Base-by-base conservation (phyloP, 2,329 filamentous ascomycete species). In the Botrytis tulipae region DNA sequence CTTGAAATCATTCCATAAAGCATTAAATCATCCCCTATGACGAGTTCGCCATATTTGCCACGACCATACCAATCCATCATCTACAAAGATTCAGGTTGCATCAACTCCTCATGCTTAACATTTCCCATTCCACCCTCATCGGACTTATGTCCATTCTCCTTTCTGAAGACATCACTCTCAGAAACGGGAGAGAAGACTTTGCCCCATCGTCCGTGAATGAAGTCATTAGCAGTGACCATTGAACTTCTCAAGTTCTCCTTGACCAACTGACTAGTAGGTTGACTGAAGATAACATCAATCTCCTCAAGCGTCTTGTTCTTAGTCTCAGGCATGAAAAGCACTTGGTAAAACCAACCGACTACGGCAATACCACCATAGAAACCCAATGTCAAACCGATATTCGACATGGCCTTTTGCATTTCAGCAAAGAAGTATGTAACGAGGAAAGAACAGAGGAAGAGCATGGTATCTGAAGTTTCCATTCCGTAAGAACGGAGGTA, bases 331-430 rank as follows among this genome's bases (percentile, higher is more conserved):
- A 93, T 93, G 82, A 93, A 93, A 68, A 93, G 80, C 65, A 93
- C 84, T 82, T 93, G 91, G 81, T 93, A 93, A 77, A 92, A 83
- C 87, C 90, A 92, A 20, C 90, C 91, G 0, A 93, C 16, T 0
- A 91, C 86, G 0, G 91, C 91, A 71, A 93, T 93, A 25, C 91
- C 91, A 7, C 91, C 91, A 80, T 92, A 93, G 82, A 93, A 93
- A 4, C 91, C 91, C 0, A 93, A 85, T 0, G 88, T 85, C 0
- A 93, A 84, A 16, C 91, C 91, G 1, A 90, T 92, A 48, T 83
- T 84, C 12, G 85, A 87, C 87, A 93, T 91, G n/a, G 88, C 87
- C 0, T 86, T 80, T 81, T 91, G 88, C 91, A 93, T 93, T 16
- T 85, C 85, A 0, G 87, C 86, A 82, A 93, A 93, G 85, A 93